These are phyloP conservation scores for Dichomitus squalens DNA, from an alignment of 1,284 basidiomycete genomes.

Conservation along the genomic window DNA sequence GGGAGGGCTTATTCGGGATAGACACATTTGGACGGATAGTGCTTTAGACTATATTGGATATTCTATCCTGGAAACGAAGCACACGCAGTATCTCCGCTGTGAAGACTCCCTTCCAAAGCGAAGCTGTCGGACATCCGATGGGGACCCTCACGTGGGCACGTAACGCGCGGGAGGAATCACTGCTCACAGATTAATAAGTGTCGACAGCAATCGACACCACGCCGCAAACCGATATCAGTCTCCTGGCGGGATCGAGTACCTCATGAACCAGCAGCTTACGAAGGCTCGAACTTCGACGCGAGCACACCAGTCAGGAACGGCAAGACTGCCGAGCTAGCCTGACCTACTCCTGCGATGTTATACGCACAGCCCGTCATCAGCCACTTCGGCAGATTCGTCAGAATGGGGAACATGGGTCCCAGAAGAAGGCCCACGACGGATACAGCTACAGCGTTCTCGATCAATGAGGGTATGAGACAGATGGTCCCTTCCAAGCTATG, in stretches of 20 bases:
- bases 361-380: constrained; percentile 68
- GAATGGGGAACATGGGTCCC: constrained; percentile 68
- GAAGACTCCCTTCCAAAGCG: neutral
- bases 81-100: neutral
- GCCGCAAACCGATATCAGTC: neutral
- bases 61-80: neutral
- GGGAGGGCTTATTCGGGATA: neutral
- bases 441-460: constrained; percentile 62
- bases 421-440: constrained; percentile 50
- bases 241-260: constrained; percentile 45
- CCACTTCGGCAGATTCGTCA: constrained; percentile 64
- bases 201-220: constrained; percentile 32
- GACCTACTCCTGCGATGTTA: constrained; percentile 66
- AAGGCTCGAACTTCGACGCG: constrained; percentile 54
- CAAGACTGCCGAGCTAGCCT: constrained; percentile 65
- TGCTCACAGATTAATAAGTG: constrained; percentile 34
- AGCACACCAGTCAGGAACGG: constrained; percentile 69
- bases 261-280: constrained; percentile 52
- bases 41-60: neutral
- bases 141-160: constrained; percentile 6
- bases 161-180: constrained; percentile 29
- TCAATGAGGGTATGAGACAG: constrained; percentile 63
- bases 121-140: neutral
- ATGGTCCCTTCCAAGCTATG: constrained; percentile 61
- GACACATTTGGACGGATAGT: neutral